These are phyloP conservation scores for Globisporangium nunn DNA, from an alignment of 352 stramenopile species.

Conservation along the genomic window DNA sequence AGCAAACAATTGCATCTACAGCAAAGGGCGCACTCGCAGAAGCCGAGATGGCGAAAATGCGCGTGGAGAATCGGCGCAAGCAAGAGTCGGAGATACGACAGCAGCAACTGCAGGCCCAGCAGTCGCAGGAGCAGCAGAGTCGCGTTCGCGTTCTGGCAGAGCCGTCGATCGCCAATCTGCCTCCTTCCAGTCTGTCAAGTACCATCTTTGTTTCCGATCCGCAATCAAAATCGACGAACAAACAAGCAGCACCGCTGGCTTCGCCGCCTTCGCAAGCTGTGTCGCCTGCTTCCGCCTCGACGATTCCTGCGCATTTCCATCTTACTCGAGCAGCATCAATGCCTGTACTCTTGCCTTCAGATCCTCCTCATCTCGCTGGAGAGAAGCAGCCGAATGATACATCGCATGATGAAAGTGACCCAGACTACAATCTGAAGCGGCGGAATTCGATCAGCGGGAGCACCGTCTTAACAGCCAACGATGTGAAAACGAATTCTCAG, in stretches of 20 bases:
- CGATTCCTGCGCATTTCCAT: background rate
- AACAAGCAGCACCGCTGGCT: background rate
- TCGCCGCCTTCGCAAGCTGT: background rate
- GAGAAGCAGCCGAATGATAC: background rate
- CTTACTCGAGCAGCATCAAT: conserved; percentile 6
- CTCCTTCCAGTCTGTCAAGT: background rate
- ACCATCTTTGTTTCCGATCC: background rate
- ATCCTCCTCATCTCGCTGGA: background rate
- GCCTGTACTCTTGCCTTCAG: background rate
- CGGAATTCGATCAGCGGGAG: conserved; percentile 2
- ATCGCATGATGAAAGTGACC: background rate
- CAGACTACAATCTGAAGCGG: background rate
- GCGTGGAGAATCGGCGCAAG: conserved; percentile 56
- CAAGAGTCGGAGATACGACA: conserved; percentile 38
- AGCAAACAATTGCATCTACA: conserved; percentile 35
- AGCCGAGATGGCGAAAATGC: conserved; percentile 60
- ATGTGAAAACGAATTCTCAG: conserved; percentile 1
- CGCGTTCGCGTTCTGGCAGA: background rate
- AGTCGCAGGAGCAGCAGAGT: background rate
- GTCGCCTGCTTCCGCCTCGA: background rate
- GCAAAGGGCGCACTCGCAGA: conserved; percentile 55
- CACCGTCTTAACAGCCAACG: background rate
- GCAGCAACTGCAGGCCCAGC: conserved; percentile 10
- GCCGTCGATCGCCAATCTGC: background rate
- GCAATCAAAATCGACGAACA: background rate